Base-by-base conservation (phyloP, 75 land plant genomes). In the Ceratopteris richardii region DNA sequence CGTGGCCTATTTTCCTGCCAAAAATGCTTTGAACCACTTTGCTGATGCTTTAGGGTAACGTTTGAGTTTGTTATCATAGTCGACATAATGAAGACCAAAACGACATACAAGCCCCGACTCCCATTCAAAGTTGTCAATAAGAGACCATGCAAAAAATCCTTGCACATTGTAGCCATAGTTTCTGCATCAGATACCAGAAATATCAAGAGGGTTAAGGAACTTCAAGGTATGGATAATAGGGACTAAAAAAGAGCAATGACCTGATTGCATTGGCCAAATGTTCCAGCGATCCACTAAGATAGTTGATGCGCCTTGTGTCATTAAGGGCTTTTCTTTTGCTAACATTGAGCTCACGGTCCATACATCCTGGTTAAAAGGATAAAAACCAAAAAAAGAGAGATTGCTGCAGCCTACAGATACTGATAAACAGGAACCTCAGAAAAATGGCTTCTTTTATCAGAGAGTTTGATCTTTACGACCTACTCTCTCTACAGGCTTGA, bases 71-170 rank as follows among this genome's bases (percentile, higher is more conserved):
- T 77, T 54, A 2, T 63, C 48, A 13, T 57, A 66, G 42, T 85
- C 85, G 25, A 86, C 71, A 46, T 70, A 75, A 18, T 54, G 14
- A 0, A 82, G 30, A 6, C 90, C 86, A 66, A 82, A 82, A 13
- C 76, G 54, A 25, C 51, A n/a, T 2, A 64, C 57, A 69, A 73
- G 79, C 17, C 86, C 86, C 28, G 20, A 9, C 6, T 31, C 29
- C 83, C 82, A 86, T 56, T 86, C 90, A 29, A 70, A 79, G 76
- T 73, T 77, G 58, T 86, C 90, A 66, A 77, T 23, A 1, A 82
- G 66, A 13, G 83, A 76, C 90, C 86, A 86, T 1, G 68, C 83
- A 57, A 86, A 74, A 48, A 72, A 85, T 26, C 82, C 85, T 25
- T 42, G 63, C 57, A 85, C 66, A 47, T 67, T 46, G 50, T n/a